Conservation (phyloP, 1,139 yeast genomes). For the Scheffersomyces lignicola region DNA sequence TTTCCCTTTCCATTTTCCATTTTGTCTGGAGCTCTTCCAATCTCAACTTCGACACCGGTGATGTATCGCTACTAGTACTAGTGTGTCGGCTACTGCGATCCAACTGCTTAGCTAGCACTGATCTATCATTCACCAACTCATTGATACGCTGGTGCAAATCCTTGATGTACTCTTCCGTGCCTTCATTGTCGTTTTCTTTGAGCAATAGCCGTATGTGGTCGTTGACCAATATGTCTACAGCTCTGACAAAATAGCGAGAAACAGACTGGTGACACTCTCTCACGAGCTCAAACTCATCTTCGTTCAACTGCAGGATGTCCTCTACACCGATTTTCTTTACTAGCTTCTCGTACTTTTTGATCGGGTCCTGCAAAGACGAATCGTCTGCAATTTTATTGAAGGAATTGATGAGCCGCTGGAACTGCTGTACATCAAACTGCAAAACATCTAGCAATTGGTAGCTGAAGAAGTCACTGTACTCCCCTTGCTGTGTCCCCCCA, state of each 20-base stretch:
- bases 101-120: constrained; percentile 1
- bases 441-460: constrained; percentile 39
- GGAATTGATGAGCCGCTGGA: constrained; percentile 44
- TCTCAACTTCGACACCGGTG: constrained; percentile 47
- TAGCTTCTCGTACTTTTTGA: constrained; percentile 47
- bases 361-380: constrained; percentile 57
- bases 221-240: constrained; percentile 55
- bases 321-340: constrained; percentile 14
- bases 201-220: constrained; percentile 53
- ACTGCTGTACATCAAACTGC: constrained; percentile 37
- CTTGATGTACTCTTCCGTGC: constrained; percentile 23
- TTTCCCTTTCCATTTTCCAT: constrained; percentile 73
- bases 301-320: constrained; percentile 11
- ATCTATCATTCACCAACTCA: constrained; percentile 18
- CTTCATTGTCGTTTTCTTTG: constrained; percentile 28
- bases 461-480: constrained; percentile 20
- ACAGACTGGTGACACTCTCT: constrained; percentile 54
- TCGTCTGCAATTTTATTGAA: constrained; percentile 60
- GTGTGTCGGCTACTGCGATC: constrained; percentile 4
- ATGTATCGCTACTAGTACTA: constrained; percentile 8
- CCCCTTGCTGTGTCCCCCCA: constrained; percentile 13
- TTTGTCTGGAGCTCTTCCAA: constrained; percentile 61
- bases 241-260: constrained; percentile 58
- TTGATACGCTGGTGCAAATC: constrained; percentile 33
- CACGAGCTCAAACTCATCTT: constrained; percentile 29